These are phyloP conservation scores for Petunia axillaris DNA, from an alignment of 257 asterid species.

Conservation along the genomic window DNA sequence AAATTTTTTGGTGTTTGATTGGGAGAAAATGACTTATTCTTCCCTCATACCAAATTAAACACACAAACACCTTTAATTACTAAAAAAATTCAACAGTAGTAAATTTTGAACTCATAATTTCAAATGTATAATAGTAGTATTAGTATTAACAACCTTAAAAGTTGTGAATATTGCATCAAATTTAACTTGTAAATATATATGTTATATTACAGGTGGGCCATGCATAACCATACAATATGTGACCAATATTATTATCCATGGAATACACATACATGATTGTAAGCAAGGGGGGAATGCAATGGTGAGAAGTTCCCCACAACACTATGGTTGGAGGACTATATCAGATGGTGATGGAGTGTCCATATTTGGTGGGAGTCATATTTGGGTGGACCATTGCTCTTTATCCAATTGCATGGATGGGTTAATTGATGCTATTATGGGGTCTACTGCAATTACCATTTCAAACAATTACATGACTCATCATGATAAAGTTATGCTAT, in stretches of 20 bases:
- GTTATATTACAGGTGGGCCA: slow-evolving; percentile 46
- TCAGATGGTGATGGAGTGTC: slow-evolving; percentile 74
- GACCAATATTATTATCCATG: slow-evolving; percentile 65
- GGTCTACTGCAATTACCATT: slow-evolving; percentile 60
- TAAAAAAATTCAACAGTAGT: too few relatives aligned
- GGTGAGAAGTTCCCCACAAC: slow-evolving; percentile 59
- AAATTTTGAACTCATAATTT: too few relatives aligned
- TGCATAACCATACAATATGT: slow-evolving; percentile 67
- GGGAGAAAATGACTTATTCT: too few relatives aligned
- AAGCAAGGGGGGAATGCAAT: slow-evolving; percentile 69
- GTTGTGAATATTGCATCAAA: too few relatives aligned
- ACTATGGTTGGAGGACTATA: slow-evolving; percentile 61
- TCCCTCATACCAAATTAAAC: too few relatives aligned
- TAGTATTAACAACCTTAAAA: too few relatives aligned
- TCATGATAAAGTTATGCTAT: slow-evolving; percentile 64
- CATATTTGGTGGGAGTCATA: slow-evolving; percentile 61
- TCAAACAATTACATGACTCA: slow-evolving; percentile 64
- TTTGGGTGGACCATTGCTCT: slow-evolving; percentile 76
- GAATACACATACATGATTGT: slow-evolving; percentile 61
- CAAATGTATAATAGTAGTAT: too few relatives aligned
- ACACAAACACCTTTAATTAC: too few relatives aligned
- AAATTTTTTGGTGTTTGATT: too few relatives aligned
- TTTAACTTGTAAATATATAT: not conserved
- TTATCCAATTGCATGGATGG: slow-evolving; percentile 63
- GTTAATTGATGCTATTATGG: slow-evolving; percentile 56